Evolutionary conservation across 2,329 filamentous ascomycete genomes (phyloP), one percentile per base, ranked within the genome.

Genomic region (Microdochium bolleyi): DNA sequence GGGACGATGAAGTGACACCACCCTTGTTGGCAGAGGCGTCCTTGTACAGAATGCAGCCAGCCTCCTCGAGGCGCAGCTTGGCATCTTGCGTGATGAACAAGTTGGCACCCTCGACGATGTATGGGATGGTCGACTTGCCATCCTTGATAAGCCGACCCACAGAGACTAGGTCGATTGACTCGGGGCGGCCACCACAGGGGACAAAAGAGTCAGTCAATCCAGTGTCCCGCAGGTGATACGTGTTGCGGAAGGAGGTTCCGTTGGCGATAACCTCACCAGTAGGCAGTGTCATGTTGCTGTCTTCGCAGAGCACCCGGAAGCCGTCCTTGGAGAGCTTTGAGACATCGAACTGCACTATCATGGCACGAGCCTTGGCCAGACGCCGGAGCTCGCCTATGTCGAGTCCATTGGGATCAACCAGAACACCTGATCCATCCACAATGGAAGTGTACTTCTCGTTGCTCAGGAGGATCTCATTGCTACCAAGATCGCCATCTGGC

Each of bases 11-110:
- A 1, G 94, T 99, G 48, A 99, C 94, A 68, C 94, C 94, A 59
- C 94, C 94, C 79, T 99, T 99, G 82, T 99, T 99, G 53, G 92
- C 92, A 37, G 90, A 96, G 4, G 94, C 94, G 70, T 99, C 94
- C 76, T 99, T 99, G 85, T 91, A 96, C 41, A 99, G 73, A 62
- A 97, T 84, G 66, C 90, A 95, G 55, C 94, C 94, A n/a, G 92
- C 92, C 62, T 90, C 87, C 74, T 99, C 94, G 14, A 99, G 83
- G 24, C 91, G 88, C 52, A 97, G 80, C 76, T 97, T 97, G 62
- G 92, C 92, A 64, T 99, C 94, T 71, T 99, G 94, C 1, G 94
- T 96, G 73, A 99, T 95, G 81, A 99, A 99, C 52, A 99, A 78
- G 70, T 97, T 99, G 70, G 94, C 94, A 51, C 94, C 94, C 73